Base-by-base conservation (phyloP, 257 asterid species). In the Linaria vulgaris region DNA sequence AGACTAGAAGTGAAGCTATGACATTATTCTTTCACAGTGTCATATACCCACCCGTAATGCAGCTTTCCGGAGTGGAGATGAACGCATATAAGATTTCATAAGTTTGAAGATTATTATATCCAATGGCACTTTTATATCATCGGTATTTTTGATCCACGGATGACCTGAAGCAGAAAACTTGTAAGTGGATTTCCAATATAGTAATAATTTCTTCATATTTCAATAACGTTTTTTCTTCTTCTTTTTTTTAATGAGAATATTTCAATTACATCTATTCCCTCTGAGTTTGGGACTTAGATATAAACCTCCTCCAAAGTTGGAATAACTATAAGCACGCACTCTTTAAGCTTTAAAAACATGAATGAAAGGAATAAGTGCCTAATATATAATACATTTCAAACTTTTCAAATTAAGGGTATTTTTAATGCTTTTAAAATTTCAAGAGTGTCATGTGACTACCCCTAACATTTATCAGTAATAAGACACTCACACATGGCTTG, bases 31-130 rank as follows among this genome's bases (percentile, higher is more conserved):
- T 25, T 23, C 5, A 31, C 43, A 55, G 50, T 37, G 58, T 34
- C 71, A 46, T 17, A 62, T 38, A 71, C 87, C 13, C 68, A 91
- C 95, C 90, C 88, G 82, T 70, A 91, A 72, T 27, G 96, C 98
- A 74, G 95, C 96, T 83, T 88, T 88, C 66, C 98, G 82, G 23
- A 91, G 92, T 38, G 98, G 92, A 41, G 98, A 91, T 3, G 98
- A 91, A 43, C 90, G 83, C 96, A 91, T 78, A 51, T 91, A 91
- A 77, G 84, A 69, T 77, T 88, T 91, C 96, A 88, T 86, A 63
- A 86, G 95, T 59, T 88, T 91, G 66, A 91, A 81, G 67, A 91
- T 75, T 25, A 80, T 63, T 70, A 88, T 81, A 75, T 91, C 98
- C 83, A 88, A 71, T 8, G 96, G 94, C 39, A 80, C 80, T 78